Evolutionary conservation across 1,284 basidiomycete genomes (phyloP).

Genomic region (Apiotrichum veenhuisii): DNA sequence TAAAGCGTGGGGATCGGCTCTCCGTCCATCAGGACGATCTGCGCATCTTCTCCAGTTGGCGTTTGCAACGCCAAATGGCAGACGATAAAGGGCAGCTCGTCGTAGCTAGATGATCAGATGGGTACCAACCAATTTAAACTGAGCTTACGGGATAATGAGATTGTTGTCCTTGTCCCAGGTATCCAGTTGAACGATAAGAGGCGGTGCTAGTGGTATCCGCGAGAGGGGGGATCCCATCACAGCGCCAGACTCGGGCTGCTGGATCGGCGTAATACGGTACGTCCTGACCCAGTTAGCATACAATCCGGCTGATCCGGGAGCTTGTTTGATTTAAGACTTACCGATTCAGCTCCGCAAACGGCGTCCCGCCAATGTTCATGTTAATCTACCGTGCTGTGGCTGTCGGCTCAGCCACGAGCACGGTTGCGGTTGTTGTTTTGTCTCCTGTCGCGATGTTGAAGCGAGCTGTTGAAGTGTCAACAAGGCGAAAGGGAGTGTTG

Average conservation of each 20-base stretch:
- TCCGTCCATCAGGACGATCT: conserved; percentile 21
- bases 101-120: conserved; percentile 53
- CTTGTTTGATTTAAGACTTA: neutral
- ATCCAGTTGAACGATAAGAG: conserved; percentile 70
- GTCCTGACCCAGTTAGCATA: conserved; percentile 19
- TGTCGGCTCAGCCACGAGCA: conserved; percentile 16
- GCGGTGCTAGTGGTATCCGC: conserved; percentile 73
- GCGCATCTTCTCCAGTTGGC: conserved; percentile 33
- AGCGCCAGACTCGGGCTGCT: conserved; percentile 71
- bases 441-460: neutral
- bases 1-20: conserved; percentile 58
- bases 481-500: neutral
- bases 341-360: neutral
- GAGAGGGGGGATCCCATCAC: conserved; percentile 74
- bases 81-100: conserved; percentile 75
- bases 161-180: conserved; percentile 57
- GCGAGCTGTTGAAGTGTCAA: neutral
- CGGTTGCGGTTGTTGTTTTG: conserved; percentile 3
- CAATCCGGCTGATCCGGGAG: neutral
- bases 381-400: conserved; percentile 11
- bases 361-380: conserved; percentile 1
- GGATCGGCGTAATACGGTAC: conserved; percentile 55
- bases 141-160: conserved; percentile 51
- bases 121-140: neutral
- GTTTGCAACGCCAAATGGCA: conserved; percentile 65